Base-by-base conservation (phyloP, 805 yeast species). In the Wickerhamomyces tratensis region DNA sequence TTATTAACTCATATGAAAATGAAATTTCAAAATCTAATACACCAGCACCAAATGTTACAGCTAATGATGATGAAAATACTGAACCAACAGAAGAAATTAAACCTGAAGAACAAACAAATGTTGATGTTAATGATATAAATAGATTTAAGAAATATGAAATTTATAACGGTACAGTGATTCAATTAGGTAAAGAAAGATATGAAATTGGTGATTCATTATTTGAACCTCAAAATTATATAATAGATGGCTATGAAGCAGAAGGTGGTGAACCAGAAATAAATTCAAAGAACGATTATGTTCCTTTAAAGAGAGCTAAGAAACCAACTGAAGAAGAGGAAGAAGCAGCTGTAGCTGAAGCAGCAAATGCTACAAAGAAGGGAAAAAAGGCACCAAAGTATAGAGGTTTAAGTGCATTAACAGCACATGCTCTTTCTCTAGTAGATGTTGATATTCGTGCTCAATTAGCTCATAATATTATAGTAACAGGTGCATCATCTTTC, bases 371-470 rank as follows among this genome's bases (percentile, higher is more conserved):
- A 14, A 33, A 34, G 38, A 35, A 20, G 20, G 20, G 20, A 2
- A 20, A 20, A 20, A 20, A 20, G 20, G 20, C 34, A 31, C 13
- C 34, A 31, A 31, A 52, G 5, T 47, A 56, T 20, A 57, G 65
- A 43, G 85, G 86, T 4, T 51, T 87, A 13, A 74, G 84, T 2
- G 79, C 75, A 44, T 65, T 88, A 46, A 71, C 76, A 43, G 72
- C 74, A 38, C 77, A 71, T 49, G 75, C 76, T 27, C 67, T 71
- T 45, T 71, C 72, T 39, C 66, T 71, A 43, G 72, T 81, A 39
- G 96, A 89, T 61, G 84, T 87, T 27, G 95, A 85, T 65, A 67
- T 85, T 49, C 72, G 95, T 46, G 83, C 96, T 1, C 83, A 87
- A 37, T 68, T 87, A 25, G 96, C 96, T 0, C 91, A 87, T 62